Percentiles rank a stretch among this genome's conserved stretches.
Evolutionary conservation across 2,329 filamentous ascomycete species (phyloP).

Genomic region (Calonectria ilicicola): DNA sequence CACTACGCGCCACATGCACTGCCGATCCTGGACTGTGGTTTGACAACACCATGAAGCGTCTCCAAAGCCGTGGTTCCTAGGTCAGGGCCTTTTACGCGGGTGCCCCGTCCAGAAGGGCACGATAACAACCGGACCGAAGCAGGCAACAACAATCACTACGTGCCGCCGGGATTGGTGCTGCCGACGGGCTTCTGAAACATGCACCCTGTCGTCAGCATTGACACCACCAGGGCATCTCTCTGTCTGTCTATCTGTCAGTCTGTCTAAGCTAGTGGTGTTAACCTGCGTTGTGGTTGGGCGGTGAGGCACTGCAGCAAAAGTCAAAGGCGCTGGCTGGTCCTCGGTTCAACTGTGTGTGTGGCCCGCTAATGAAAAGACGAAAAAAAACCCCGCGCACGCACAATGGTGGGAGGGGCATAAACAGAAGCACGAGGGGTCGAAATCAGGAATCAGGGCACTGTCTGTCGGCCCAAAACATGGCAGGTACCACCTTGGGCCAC

Average conservation of each 20-base stretch:
- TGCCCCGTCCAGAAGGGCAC: background rate
- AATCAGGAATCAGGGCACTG: background rate
- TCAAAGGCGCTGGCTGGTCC: background rate
- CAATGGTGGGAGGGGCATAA: slow-evolving; percentile 13
- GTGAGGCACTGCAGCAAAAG: slow-evolving; percentile 8
- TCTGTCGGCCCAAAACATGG: slow-evolving; percentile 11
- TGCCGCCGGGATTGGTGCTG: background rate
- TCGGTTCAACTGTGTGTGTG: slow-evolving; percentile 21
- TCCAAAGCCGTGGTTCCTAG: background rate
- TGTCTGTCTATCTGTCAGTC: no score
- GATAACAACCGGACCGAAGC: background rate
- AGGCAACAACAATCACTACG: background rate
- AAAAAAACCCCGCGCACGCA: slow-evolving; percentile 34
- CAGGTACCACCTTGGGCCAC: slow-evolving; percentile 6
- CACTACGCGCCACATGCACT: background rate
- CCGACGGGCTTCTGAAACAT: background rate
- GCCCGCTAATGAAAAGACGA: slow-evolving; percentile 25
- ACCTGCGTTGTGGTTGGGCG: background rate
- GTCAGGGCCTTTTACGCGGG: background rate
- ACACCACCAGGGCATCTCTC: background rate
- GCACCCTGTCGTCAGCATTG: slow-evolving; percentile 1
- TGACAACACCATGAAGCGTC: background rate
- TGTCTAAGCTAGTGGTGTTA: background rate
- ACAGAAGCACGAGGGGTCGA: slow-evolving; percentile 8
- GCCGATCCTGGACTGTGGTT: background rate